phyloP scores from a whole-genome alignment of 495 filamentous ascomycete genomes.

The Cudoniella acicularis region DNA sequence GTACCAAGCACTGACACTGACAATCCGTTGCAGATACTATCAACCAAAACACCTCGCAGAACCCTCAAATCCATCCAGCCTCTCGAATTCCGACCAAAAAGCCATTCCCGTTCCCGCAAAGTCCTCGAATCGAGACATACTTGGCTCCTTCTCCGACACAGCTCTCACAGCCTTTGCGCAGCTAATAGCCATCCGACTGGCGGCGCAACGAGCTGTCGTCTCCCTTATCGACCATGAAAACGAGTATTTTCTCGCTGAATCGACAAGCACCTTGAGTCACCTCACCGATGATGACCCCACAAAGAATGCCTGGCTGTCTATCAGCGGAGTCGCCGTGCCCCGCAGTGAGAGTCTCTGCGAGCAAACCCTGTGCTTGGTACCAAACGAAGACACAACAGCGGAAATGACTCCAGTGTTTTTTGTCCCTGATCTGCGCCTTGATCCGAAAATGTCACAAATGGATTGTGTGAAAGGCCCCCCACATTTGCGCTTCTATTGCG shows the following conservation, averaged over 20 bases:
- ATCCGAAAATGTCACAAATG: slow-evolving; percentile 29
- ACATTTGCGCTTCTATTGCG: slow-evolving; percentile 30
- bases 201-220: slow-evolving; percentile 51
- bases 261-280: slow-evolving; percentile 50
- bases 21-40: slow-evolving; percentile 7
- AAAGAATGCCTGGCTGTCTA: slow-evolving; percentile 13
- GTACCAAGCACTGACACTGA: too few relatives aligned
- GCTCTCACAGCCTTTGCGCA: slow-evolving; percentile 61
- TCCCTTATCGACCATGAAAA: slow-evolving; percentile 58
- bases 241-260: slow-evolving; percentile 62
- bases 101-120: neutral
- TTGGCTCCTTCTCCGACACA: slow-evolving; percentile 40
- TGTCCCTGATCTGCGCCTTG: slow-evolving; percentile 31
- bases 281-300: slow-evolving; percentile 1
- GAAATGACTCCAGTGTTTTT: slow-evolving; percentile 13
- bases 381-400: slow-evolving; percentile 9
- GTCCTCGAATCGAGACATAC: slow-evolving; percentile 7
- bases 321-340: slow-evolving; percentile 9
- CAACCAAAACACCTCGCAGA: slow-evolving; percentile 6
- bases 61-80: neutral
- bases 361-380: slow-evolving; percentile 6
- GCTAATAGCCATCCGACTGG: slow-evolving; percentile 52
- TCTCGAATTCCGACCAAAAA: neutral
- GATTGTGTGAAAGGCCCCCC: slow-evolving; percentile 27
- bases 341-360: slow-evolving; percentile 6